Conservation (phyloP, 108 stramenopile genomes). For the Fragilariopsis cylindrus region DNA sequence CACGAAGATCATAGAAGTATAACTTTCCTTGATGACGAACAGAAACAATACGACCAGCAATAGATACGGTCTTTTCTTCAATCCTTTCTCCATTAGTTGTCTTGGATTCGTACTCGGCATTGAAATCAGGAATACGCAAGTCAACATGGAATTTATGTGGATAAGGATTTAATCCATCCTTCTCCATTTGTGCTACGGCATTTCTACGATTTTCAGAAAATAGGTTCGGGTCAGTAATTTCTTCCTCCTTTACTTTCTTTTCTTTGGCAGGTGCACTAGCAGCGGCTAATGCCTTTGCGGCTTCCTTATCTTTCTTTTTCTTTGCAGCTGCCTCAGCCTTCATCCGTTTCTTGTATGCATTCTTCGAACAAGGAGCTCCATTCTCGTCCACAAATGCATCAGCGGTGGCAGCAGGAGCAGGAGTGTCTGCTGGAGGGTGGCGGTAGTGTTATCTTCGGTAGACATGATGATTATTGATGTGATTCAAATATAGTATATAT, state of each 20-base stretch:
- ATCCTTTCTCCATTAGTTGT: constrained; percentile 73
- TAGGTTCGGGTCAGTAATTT: constrained; percentile 92
- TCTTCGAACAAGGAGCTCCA: constrained; percentile 60
- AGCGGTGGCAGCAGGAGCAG: constrained; percentile 30
- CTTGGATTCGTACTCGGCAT: constrained; percentile 65
- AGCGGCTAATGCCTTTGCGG: constrained; percentile 47
- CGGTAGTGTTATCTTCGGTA: constrained; percentile 26
- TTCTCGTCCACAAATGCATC: constrained; percentile 34
- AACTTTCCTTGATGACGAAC: constrained; percentile 97
- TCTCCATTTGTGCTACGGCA: constrained; percentile 78
- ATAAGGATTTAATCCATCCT: constrained; percentile 89
- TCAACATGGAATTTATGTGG: constrained; percentile 98
- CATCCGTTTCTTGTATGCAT: constrained; percentile 72
- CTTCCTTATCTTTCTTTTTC: constrained; percentile 65
- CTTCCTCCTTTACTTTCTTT: constrained; percentile 66
- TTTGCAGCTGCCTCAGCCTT: constrained; percentile 69
- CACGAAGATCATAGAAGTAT: constrained; percentile 94
- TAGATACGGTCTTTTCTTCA: constrained; percentile 68
- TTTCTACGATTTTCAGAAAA: constrained; percentile 92
- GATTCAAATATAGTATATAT: neutral
- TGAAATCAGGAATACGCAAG: constrained; percentile 90
- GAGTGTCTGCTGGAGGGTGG: constrained; percentile 31
- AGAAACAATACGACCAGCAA: constrained; percentile 94
- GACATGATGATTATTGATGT: neutral
- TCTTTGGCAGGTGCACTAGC: constrained; percentile 46